Evolutionary conservation across 768 basidiomycete genomes (phyloP).

Genomic region (Agrocybe praecox): DNA sequence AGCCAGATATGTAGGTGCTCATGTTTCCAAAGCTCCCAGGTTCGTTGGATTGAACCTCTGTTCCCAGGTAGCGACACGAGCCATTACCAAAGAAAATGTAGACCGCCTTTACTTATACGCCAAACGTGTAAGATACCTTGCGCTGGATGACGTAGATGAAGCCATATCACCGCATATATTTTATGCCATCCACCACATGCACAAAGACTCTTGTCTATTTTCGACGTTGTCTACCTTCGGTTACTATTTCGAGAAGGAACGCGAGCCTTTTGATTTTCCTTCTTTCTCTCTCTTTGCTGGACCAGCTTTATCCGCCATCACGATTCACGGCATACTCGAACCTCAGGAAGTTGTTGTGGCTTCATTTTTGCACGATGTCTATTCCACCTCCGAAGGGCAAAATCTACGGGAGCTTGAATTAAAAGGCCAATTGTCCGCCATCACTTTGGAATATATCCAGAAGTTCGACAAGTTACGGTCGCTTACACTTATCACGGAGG

Average conservation of each 20-base stretch:
- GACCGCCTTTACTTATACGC: neutral
- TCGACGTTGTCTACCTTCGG: neutral
- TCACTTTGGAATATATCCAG: neutral
- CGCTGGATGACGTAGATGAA: neutral
- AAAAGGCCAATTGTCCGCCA: neutral
- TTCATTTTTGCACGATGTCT: neutral
- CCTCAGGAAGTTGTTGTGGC: neutral
- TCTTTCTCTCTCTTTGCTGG: neutral
- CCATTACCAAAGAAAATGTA: neutral
- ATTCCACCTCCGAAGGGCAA: neutral
- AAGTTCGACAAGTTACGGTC: neutral
- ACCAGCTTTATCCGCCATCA: neutral
- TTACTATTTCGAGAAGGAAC: neutral
- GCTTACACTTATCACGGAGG: neutral
- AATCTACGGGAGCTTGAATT: neutral
- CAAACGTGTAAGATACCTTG: neutral
- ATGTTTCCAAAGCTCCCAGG: neutral
- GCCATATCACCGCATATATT: neutral
- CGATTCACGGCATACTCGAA: neutral
- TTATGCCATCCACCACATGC: neutral
- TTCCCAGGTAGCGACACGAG: neutral
- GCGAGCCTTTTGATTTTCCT: neutral
- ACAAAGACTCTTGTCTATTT: neutral
- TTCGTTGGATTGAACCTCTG: neutral
- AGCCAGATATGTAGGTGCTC: neutral